Conservation (phyloP, 441 rosid species). For the Oxalis stricta region DNA sequence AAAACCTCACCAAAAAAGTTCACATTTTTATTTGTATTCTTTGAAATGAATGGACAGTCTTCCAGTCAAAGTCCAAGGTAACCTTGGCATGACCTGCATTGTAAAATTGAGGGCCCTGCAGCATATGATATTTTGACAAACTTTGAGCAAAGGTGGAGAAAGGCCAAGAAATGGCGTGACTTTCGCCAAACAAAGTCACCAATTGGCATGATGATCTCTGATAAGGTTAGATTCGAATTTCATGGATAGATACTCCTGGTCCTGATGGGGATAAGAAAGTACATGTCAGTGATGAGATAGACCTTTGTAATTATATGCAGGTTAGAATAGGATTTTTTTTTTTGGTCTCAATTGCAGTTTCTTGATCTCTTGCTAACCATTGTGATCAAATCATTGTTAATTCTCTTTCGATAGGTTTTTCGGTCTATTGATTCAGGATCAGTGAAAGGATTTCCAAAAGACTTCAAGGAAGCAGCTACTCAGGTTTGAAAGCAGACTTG, state of each 20-base stretch:
- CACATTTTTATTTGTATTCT: not conserved
- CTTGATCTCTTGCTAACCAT: not conserved
- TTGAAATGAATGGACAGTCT: conserved; percentile 14
- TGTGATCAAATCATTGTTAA: not conserved
- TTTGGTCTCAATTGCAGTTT: not conserved
- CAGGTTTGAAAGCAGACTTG: conserved; percentile 26
- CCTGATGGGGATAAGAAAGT: conserved; percentile 26
- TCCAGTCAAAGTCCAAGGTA: conserved; percentile 43
- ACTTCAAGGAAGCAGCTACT: conserved; percentile 32
- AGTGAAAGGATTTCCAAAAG: conserved; percentile 51
- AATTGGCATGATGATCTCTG: conserved; percentile 51
- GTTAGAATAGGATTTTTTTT: conserved; percentile 13
- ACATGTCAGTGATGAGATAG: conserved; percentile 26
- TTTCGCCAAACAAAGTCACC: conserved; percentile 38
- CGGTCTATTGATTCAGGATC: conserved; percentile 71
- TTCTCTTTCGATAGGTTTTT: conserved; percentile 25
- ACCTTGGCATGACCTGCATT: conserved; percentile 85
- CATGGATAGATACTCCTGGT: conserved; percentile 42
- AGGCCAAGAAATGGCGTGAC: conserved; percentile 48
- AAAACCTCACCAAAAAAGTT: too few species aligned
- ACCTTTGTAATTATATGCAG: conserved; percentile 60
- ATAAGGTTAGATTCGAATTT: conserved; percentile 46
- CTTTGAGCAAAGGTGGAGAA: conserved; percentile 67
- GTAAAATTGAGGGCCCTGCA: conserved; percentile 78
- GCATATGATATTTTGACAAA: conserved; percentile 59